Percentiles rank a stretch among this genome's conserved stretches.
phyloP scores from a whole-genome alignment of 164 flowering plant genomes.

The Macadamia tetraphylla region DNA sequence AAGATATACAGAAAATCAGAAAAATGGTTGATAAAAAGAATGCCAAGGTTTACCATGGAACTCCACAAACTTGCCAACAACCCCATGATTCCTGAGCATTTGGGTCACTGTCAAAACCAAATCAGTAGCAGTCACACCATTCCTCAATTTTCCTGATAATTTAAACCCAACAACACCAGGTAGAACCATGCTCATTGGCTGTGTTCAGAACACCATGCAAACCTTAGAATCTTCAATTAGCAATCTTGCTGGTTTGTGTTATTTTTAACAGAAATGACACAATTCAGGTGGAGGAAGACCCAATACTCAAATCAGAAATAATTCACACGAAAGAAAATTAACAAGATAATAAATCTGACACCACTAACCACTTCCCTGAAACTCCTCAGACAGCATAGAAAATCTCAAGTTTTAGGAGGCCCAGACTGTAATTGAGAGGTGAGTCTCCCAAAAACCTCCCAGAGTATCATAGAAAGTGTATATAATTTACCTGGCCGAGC shows the following conservation, averaged over 20 bases:
- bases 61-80: conserved; percentile 94
- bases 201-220: conserved; percentile 14
- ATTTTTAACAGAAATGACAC: too few relatives aligned
- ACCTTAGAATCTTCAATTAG: not conserved
- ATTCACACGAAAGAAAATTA: too few relatives aligned
- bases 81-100: conserved; percentile 92
- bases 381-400: too few relatives aligned
- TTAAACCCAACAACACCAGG: conserved; percentile 98
- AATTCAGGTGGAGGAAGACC: too few relatives aligned
- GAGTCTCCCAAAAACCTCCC: not conserved
- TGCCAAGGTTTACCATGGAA: conserved; percentile 61
- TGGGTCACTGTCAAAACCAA: conserved; percentile 93
- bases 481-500: conserved; percentile 81
- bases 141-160: conserved; percentile 57
- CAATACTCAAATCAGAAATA: too few relatives aligned
- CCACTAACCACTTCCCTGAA: too few relatives aligned
- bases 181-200: conserved; percentile 99
- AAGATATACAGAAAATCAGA: not conserved
- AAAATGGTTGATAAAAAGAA: not conserved
- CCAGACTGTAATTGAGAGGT: not conserved
- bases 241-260: not conserved
- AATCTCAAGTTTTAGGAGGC: too few relatives aligned
- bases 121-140: conserved; percentile 95
- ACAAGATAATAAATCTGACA: too few relatives aligned
- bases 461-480: not conserved